Conservation (phyloP, 352 stramenopile genomes). For the Phytophthora multivora region DNA sequence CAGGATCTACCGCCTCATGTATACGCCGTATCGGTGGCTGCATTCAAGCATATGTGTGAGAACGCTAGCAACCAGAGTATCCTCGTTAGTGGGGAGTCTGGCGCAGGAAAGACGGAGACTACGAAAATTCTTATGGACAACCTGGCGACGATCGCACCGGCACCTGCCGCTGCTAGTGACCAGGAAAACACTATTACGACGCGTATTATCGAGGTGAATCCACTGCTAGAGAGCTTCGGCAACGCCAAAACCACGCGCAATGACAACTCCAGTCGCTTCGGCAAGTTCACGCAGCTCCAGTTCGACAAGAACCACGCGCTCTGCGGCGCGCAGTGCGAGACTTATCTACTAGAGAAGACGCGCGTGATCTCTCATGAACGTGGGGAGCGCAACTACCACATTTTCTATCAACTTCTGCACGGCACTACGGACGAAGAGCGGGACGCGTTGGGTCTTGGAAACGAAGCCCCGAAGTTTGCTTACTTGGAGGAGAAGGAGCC, state of each 20-base stretch:
- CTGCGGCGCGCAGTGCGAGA: constrained; percentile 92
- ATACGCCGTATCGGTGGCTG: constrained; percentile 70
- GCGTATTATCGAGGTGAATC: constrained; percentile 96
- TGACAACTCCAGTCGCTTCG: constrained; percentile 96
- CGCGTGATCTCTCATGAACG: constrained; percentile 92
- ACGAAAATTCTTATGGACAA: constrained; percentile 93
- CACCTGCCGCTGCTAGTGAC: constrained; percentile 9
- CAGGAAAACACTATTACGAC: constrained; percentile 61
- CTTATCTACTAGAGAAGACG: constrained; percentile 97
- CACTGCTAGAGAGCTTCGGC: constrained; percentile 98
- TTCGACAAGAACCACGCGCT: constrained; percentile 86
- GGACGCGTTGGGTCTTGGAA: constrained; percentile 46
- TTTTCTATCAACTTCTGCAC: constrained; percentile 94
- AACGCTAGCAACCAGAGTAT: constrained; percentile 79
- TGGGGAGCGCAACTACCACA: constrained; percentile 95
- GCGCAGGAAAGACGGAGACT: constrained; percentile 94
- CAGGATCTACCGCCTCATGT: constrained; percentile 71
- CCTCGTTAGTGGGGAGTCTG: constrained; percentile 85
- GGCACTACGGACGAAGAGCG: constrained; percentile 48
- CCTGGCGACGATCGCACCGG: constrained; percentile 72
- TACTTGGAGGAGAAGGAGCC: constrained; percentile 58
- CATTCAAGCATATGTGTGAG: constrained; percentile 70
- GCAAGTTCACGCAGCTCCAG: constrained; percentile 97
- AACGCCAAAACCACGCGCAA: constrained; percentile 98
- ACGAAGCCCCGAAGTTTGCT: constrained; percentile 35